Percentiles rank a stretch among this genome's conserved stretches.
Evolutionary conservation across 1,139 yeast species (phyloP).

Genomic region (Pichia sp.): DNA sequence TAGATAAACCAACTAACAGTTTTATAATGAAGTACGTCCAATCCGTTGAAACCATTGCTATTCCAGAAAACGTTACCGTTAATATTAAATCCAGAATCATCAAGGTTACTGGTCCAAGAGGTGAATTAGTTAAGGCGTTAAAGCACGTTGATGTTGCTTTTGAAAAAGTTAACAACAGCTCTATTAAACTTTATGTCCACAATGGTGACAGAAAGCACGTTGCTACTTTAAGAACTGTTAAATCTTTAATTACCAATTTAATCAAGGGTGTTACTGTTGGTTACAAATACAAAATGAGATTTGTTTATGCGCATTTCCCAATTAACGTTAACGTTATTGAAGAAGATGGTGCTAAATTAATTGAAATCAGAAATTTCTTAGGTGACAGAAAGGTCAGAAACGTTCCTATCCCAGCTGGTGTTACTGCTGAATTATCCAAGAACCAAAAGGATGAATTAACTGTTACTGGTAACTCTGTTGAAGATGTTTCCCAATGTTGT

Average conservation of each 20-base stretch:
- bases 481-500: slow-evolving; percentile 96
- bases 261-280: slow-evolving; percentile 99
- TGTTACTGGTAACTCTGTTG: slow-evolving; percentile 93
- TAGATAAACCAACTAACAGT: background rate
- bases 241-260: slow-evolving; percentile 89
- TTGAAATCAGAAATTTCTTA: slow-evolving; percentile 98
- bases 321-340: slow-evolving; percentile 89
- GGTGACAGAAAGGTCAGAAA: slow-evolving; percentile 97
- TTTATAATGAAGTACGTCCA: slow-evolving; percentile 80
- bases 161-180: slow-evolving; percentile 61
- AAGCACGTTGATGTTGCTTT: slow-evolving; percentile 95
- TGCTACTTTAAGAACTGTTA: slow-evolving; percentile 98
- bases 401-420: slow-evolving; percentile 84
- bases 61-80: slow-evolving; percentile 94
- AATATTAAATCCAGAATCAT: slow-evolving; percentile 86
- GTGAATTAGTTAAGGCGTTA: slow-evolving; percentile 84
- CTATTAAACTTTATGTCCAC: slow-evolving; percentile 87
- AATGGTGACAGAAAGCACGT: slow-evolving; percentile 99
- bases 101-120: slow-evolving; percentile 98
- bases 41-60: slow-evolving; percentile 83
- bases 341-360: slow-evolving; percentile 64
- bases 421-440: slow-evolving; percentile 70
- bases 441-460: slow-evolving; percentile 91
- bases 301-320: slow-evolving; percentile 99
- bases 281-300: slow-evolving; percentile 99